Percentiles rank a stretch among this genome's conserved stretches.
Evolutionary conservation across 208 protist species (phyloP).

Genomic region (Acanthamoeba culbertsoni): DNA sequence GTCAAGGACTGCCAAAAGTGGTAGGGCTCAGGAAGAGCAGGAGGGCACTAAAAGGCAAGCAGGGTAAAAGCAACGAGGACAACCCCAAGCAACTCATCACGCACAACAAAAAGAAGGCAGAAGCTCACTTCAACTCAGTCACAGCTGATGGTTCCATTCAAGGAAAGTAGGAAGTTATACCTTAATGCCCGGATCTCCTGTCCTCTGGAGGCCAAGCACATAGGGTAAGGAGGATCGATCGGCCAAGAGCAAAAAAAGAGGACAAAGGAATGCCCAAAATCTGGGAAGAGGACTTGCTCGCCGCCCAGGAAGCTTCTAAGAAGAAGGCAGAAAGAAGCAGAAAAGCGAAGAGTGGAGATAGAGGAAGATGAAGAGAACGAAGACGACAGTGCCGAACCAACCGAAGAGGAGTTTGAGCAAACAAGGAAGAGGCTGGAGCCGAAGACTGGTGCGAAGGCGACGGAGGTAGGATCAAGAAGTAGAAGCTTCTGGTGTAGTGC

Average conservation of each 20-base stretch:
- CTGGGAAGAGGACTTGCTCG: constrained; percentile 5
- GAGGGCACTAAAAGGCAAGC: no score
- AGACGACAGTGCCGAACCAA: background rate
- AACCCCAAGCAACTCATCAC: background rate
- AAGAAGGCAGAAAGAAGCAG: background rate
- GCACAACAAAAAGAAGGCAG: background rate
- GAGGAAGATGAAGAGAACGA: background rate
- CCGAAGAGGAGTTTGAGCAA: no score
- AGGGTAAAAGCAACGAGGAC: background rate
- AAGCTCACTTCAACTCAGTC: background rate
- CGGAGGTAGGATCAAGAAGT: background rate
- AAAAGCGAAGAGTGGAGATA: background rate
- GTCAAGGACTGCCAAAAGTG: no score
- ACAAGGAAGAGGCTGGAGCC: background rate
- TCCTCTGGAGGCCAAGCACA: no score
- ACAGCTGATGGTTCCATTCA: background rate
- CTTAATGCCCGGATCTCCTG: no score
- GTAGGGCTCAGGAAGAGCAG: no score
- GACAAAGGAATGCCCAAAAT: no score
- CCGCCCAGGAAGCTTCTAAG: background rate
- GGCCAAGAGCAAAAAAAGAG: no score
- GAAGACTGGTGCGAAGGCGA: background rate
- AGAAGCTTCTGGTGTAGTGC: no score
- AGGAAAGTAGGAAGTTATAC: background rate
- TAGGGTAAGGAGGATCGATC: no score